Evolutionary conservation across 2,329 filamentous ascomycete genomes (phyloP), one percentile per base, ranked within the genome.

Genomic region (Curvularia verruculosa): DNA sequence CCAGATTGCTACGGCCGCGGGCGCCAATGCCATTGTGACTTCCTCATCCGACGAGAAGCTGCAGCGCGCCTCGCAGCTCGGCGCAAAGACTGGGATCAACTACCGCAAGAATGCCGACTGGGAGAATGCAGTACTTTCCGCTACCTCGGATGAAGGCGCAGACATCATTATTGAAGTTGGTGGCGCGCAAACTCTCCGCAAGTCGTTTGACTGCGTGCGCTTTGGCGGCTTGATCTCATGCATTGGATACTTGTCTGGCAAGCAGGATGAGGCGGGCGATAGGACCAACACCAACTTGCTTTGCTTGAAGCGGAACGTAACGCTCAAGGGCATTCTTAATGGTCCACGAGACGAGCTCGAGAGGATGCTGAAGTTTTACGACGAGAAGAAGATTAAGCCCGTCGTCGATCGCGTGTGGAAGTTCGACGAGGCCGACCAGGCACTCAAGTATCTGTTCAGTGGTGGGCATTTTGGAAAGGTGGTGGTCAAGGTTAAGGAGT

Each of bases 281-380:
- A 71, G 84, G 43, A 77, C 83, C 7, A 87, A 88, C 60, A 82
- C 87, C 13, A 89, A 89, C 64, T 74, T 89, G 26, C 75, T 84
- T 18, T 79, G 81, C 2, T 64, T 84, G 43, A 75, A 77, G 58
- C 75, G 81, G 21, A 85, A 80, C 40, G 80, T 84, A 1, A 84
- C 82, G 1, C 66, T 85, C 7, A 84, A 83, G 69, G 83, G 87
- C 0, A 82, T 89, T 6, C 65, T 89, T 26, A 88, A 89, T 69
- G 87, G 87, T 0, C 85, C 87, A 0, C 81, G 80, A 60, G 83
- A 85, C 59, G 75, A 81, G 39, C 83, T 81, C 18, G 77, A 78
- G 54, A 74, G 78, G 61, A 78, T 80, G 77, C 61, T 75, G 45
- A 59, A 62, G 45, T 80, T 81, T 56, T 80, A 80, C 59, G 68